These are phyloP conservation scores for Aspergillus fumigatiaffinis DNA, from an alignment of 2,329 filamentous ascomycete species.

Conservation along the genomic window DNA sequence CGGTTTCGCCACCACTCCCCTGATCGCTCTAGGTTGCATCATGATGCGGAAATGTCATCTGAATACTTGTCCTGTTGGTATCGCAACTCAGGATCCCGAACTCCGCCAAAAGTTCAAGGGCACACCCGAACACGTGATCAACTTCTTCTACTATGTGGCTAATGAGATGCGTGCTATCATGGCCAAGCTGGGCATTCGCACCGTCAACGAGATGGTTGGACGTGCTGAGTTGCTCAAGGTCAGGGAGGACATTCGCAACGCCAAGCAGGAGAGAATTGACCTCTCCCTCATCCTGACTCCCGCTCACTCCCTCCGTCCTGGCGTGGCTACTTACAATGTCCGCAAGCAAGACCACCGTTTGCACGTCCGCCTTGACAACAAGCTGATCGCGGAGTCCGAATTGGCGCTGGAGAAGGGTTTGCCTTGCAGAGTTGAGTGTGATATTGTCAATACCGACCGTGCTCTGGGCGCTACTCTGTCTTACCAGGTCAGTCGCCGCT, in stretches of 20 bases:
- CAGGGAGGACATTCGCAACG: conserved; percentile 79
- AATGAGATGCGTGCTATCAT: conserved; percentile 97
- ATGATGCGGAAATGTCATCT: conserved; percentile 66
- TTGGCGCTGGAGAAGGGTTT: conserved; percentile 91
- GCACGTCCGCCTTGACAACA: conserved; percentile 91
- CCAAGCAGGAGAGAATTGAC: conserved; percentile 90
- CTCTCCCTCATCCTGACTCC: conserved; percentile 89
- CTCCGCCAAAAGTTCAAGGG: conserved; percentile 90
- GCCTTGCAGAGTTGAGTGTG: conserved; percentile 88
- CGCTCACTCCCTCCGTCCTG: conserved; percentile 90
- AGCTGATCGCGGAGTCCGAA: conserved; percentile 93
- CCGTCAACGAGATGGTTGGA: conserved; percentile 96
- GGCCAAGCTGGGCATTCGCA: conserved; percentile 91
- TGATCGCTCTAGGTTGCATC: conserved; percentile 96
- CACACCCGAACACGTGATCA: conserved; percentile 93
- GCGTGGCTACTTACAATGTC: conserved; percentile 94
- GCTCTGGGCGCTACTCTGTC: conserved; percentile 90
- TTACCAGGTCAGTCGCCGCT: conserved; percentile 91
- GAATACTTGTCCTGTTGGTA: conserved; percentile 87
- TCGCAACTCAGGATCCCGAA: conserved; percentile 93
- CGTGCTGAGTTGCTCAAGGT: conserved; percentile 82
- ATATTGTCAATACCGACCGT: conserved; percentile 94
- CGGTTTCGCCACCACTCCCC: conserved; percentile 89
- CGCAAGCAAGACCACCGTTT: conserved; percentile 96
- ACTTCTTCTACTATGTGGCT: conserved; percentile 97